phyloP scores from a whole-genome alignment of 495 filamentous ascomycete genomes.

The Melanomma pulvis-pyrius region DNA sequence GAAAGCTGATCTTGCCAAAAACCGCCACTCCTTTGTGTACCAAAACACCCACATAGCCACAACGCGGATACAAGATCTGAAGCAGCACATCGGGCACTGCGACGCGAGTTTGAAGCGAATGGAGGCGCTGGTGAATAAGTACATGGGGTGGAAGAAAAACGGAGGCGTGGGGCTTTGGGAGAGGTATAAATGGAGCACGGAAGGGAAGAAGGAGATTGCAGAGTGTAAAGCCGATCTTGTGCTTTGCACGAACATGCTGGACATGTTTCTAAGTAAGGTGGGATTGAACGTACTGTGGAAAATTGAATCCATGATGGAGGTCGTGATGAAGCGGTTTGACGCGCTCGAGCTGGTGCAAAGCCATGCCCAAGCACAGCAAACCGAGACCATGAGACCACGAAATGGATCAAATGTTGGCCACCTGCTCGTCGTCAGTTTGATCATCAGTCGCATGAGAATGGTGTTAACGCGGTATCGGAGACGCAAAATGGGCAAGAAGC shows the following conservation, averaged over 20 bases:
- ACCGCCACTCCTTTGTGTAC: conserved; percentile 14
- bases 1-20: conserved; percentile 14
- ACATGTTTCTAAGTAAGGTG: conserved; percentile 19
- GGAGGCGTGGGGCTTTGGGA: conserved; percentile 10
- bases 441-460: conserved; percentile 6
- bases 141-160: conserved; percentile 6
- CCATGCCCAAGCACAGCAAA: neutral
- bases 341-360: conserved; percentile 10
- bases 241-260: conserved; percentile 7
- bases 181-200: conserved; percentile 17
- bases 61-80: neutral
- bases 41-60: conserved; percentile 4
- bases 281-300: conserved; percentile 20
- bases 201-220: conserved; percentile 29
- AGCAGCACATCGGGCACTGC: conserved; percentile 11
- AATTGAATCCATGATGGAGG: conserved; percentile 21
- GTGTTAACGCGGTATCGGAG: neutral
- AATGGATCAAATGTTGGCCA: conserved; percentile 6
- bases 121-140: conserved; percentile 20
- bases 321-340: conserved; percentile 7
- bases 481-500: conserved; percentile 4
- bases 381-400: neutral
- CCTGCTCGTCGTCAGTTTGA: conserved; percentile 12
- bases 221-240: conserved; percentile 23
- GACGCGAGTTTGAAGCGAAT: conserved; percentile 2